Conservation (phyloP, 352 stramenopile species). For the Globisporangium rhizosaccharum region DNA sequence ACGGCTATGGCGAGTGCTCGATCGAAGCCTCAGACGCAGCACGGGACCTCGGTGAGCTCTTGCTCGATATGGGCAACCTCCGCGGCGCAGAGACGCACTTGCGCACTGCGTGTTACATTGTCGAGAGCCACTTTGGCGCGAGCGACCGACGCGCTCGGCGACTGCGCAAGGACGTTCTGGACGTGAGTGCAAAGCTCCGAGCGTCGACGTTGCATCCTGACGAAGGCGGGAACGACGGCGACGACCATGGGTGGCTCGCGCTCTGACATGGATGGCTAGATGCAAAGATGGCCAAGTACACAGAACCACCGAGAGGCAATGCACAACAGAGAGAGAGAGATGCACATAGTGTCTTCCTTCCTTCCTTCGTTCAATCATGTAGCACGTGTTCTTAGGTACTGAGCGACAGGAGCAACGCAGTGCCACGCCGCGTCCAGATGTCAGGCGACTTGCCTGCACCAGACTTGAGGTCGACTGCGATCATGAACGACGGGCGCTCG, state of each 20-base stretch:
- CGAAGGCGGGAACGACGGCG: constrained; percentile 19
- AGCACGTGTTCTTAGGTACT: constrained; percentile 40
- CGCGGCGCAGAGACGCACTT: constrained; percentile 31
- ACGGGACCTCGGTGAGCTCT: constrained; percentile 28
- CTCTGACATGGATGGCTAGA: constrained; percentile 13
- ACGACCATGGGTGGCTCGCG: constrained; percentile 51
- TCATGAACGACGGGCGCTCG: constrained; percentile 94
- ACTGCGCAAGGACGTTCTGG: constrained; percentile 36
- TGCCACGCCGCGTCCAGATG: constrained; percentile 92
- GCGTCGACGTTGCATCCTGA: constrained; percentile 14
- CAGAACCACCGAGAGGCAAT: background rate
- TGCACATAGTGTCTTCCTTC: background rate
- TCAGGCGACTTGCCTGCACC: constrained; percentile 84
- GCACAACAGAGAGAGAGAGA: background rate
- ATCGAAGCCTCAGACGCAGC: constrained; percentile 45
- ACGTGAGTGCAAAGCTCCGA: constrained; percentile 33
- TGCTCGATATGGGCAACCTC: constrained; percentile 39
- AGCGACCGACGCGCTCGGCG: constrained; percentile 44
- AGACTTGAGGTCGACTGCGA: constrained; percentile 90
- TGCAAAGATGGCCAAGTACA: background rate
- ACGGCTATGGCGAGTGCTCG: constrained; percentile 63
- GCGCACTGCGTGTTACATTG: constrained; percentile 32
- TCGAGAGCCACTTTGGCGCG: constrained; percentile 47
- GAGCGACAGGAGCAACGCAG: constrained; percentile 89
- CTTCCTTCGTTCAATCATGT: background rate